These are phyloP conservation scores for Rhexocercosporidium sp. DNA, from an alignment of 2,329 filamentous ascomycete species.

Conservation along the genomic window DNA sequence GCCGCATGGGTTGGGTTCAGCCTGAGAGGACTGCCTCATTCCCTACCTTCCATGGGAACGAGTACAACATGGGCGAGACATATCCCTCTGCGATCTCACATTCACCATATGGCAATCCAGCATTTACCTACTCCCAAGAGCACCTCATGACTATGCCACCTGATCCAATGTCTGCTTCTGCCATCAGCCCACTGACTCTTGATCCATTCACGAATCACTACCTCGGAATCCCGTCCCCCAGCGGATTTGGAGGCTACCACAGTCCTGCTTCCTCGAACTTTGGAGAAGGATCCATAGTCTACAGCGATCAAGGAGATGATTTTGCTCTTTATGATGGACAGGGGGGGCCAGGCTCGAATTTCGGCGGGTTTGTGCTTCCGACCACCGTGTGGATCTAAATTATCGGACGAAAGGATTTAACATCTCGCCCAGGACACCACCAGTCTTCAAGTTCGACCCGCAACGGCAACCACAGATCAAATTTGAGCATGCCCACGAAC, in stretches of 20 bases:
- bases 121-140: conserved; percentile 69
- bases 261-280: conserved; percentile 68
- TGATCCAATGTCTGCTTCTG: conserved; percentile 52
- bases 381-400: conserved; percentile 44
- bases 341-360: conserved; percentile 38
- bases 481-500: conserved; percentile 10
- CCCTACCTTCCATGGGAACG: conserved; percentile 62
- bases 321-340: conserved; percentile 44
- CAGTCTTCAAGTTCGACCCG: conserved; percentile 39
- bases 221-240: conserved; percentile 66
- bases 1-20: conserved; percentile 70
- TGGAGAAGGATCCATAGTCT: conserved; percentile 64
- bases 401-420: conserved; percentile 42
- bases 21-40: conserved; percentile 64
- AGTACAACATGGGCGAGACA: conserved; percentile 54
- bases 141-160: conserved; percentile 61
- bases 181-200: conserved; percentile 60
- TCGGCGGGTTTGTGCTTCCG: conserved; percentile 45
- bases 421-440: conserved; percentile 42
- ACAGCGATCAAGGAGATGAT: conserved; percentile 65
- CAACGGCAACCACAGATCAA: conserved; percentile 28
- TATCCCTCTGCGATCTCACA: conserved; percentile 51
- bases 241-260: conserved; percentile 56
- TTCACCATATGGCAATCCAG: conserved; percentile 61
- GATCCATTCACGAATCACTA: conserved; percentile 62